phyloP scores from a whole-genome alignment of 2,329 filamentous ascomycete species.

The Bipolaris victoriae region DNA sequence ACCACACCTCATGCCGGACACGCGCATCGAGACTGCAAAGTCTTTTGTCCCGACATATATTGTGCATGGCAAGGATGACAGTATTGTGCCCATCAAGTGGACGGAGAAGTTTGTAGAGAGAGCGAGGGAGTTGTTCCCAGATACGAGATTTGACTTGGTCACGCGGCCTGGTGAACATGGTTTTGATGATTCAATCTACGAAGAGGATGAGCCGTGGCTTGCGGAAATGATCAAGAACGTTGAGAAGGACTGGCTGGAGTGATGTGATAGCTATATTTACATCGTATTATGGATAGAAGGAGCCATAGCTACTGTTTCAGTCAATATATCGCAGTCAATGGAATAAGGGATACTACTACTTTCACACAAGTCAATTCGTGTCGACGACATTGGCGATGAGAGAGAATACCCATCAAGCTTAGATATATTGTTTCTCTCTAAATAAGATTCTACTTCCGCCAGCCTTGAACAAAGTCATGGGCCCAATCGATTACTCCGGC shows the following conservation, averaged over 20 bases:
- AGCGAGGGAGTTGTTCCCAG: slow-evolving; percentile 20
- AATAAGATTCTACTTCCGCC: slow-evolving; percentile 62
- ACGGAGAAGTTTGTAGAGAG: slow-evolving; percentile 35
- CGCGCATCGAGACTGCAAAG: slow-evolving; percentile 30
- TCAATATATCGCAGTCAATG: neutral
- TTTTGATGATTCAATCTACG: slow-evolving; percentile 35
- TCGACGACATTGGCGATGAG: too few relatives aligned
- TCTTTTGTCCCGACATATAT: slow-evolving; percentile 40
- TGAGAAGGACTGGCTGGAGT: slow-evolving; percentile 34
- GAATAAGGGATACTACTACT: neutral
- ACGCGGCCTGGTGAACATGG: slow-evolving; percentile 36
- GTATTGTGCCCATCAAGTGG: slow-evolving; percentile 35
- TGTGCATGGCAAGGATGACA: slow-evolving; percentile 40
- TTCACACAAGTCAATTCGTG: neutral
- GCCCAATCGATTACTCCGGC: slow-evolving; percentile 94
- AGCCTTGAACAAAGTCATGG: slow-evolving; percentile 89
- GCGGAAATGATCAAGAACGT: slow-evolving; percentile 36
- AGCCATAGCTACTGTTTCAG: neutral
- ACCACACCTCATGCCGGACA: slow-evolving; percentile 34
- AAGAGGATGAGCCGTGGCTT: slow-evolving; percentile 40
- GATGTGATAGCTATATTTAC: neutral
- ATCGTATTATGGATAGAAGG: neutral
- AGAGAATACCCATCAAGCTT: neutral
- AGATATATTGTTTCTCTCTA: neutral
- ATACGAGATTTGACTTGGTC: neutral